Evolutionary conservation across 495 filamentous ascomycete genomes (phyloP).

Genomic region (Daldinia decipiens): DNA sequence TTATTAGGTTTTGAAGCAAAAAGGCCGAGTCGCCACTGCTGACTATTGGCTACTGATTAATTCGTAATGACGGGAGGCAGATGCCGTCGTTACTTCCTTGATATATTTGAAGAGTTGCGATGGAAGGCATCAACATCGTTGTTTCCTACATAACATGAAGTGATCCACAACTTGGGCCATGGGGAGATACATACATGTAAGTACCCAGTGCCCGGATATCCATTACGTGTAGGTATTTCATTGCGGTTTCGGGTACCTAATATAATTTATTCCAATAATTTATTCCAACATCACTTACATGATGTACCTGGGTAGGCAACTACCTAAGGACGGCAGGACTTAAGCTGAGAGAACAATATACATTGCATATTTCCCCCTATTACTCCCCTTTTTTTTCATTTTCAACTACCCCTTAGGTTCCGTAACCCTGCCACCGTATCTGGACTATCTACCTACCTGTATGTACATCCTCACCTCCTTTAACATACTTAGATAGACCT

Average conservation of each 20-base stretch:
- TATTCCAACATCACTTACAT: not conserved
- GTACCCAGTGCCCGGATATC: too few species aligned
- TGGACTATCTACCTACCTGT: not conserved
- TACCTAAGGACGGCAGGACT: too few species aligned
- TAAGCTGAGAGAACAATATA: not conserved
- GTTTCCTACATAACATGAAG: not conserved
- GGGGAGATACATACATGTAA: too few species aligned
- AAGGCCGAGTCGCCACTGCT: not conserved
- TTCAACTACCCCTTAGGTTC: not conserved
- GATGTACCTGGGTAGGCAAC: not conserved
- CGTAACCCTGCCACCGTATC: not conserved
- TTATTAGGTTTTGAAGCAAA: not conserved
- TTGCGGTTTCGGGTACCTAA: not conserved
- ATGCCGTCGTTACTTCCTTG: not conserved
- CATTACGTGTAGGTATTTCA: too few species aligned
- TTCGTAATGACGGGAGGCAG: too few species aligned
- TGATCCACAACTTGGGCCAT: not conserved
- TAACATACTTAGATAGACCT: constrained; percentile 24
- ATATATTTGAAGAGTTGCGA: not conserved
- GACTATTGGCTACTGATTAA: not conserved
- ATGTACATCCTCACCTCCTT: too few species aligned
- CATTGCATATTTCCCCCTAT: not conserved
- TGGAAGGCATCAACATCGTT: not conserved
- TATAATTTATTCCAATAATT: not conserved
- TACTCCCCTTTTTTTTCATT: not conserved